Evolutionary conservation across 2,329 filamentous ascomycete species (phyloP).

Genomic region (Huntiella omanensis): DNA sequence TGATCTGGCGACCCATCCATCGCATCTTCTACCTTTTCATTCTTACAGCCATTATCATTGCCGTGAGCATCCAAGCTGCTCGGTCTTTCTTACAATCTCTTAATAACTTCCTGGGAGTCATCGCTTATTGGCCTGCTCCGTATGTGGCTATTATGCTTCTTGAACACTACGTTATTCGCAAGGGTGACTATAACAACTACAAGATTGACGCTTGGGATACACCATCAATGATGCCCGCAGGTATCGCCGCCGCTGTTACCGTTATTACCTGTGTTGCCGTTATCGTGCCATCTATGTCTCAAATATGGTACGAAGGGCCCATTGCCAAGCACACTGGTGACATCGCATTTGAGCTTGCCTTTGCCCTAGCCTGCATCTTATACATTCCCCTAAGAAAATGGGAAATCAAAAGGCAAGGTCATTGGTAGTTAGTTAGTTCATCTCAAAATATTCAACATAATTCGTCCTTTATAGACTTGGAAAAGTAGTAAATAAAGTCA

Average conservation of each 20-base stretch:
- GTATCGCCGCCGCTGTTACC: slow-evolving; percentile 24
- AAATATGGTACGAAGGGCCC: slow-evolving; percentile 36
- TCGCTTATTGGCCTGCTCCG: slow-evolving; percentile 27
- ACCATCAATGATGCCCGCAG: slow-evolving; percentile 22
- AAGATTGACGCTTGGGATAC: slow-evolving; percentile 27
- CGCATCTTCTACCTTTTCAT: slow-evolving; percentile 23
- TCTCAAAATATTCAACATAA: too few relatives aligned
- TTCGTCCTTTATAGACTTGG: background rate
- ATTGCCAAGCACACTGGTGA: slow-evolving; percentile 35
- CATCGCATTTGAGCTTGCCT: slow-evolving; percentile 40
- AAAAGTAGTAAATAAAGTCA: background rate
- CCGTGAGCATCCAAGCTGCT: slow-evolving; percentile 22
- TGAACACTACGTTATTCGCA: slow-evolving; percentile 25
- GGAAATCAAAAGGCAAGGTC: slow-evolving; percentile 17
- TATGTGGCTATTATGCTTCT: slow-evolving; percentile 23
- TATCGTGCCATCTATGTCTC: slow-evolving; percentile 34
- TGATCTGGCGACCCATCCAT: slow-evolving; percentile 20
- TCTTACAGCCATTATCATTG: slow-evolving; percentile 23
- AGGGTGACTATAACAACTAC: slow-evolving; percentile 22
- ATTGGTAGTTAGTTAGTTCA: background rate
- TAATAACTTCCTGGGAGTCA: slow-evolving; percentile 25
- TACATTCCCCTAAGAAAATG: slow-evolving; percentile 24
- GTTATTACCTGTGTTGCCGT: slow-evolving; percentile 23
- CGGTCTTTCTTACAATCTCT: slow-evolving; percentile 23
- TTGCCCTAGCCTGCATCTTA: slow-evolving; percentile 24